phyloP scores from a whole-genome alignment of 2,329 filamentous ascomycete genomes.

The Chrysoporthe deuterocubensis region DNA sequence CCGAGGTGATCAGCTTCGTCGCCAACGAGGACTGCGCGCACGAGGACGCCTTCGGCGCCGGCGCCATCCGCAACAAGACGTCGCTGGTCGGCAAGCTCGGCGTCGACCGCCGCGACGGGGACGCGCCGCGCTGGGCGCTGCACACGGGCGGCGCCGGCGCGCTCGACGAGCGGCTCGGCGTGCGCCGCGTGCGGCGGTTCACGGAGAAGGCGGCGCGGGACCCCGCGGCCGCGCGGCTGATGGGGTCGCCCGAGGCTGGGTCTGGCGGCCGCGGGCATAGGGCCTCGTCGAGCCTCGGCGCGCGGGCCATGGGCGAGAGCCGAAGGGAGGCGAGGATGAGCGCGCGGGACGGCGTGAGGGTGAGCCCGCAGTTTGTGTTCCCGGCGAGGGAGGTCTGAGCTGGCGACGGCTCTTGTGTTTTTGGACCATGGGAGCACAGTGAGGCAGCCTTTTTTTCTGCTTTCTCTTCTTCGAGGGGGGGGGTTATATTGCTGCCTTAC shows the following conservation, averaged over 20 bases:
- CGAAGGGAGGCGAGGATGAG: conserved; percentile 37
- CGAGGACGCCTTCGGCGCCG: conserved; percentile 71
- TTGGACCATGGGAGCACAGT: no score
- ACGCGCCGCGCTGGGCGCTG: conserved; percentile 58
- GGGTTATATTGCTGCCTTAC: not conserved
- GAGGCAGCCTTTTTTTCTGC: not conserved
- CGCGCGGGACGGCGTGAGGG: conserved; percentile 16
- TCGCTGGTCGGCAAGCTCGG: conserved; percentile 74
- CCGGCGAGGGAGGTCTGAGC: conserved; percentile 6
- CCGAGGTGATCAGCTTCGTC: conserved; percentile 78
- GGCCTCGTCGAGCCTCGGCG: conserved; percentile 14
- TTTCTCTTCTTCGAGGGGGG: no score
- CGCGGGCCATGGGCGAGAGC: conserved; percentile 30
- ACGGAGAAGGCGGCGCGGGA: conserved; percentile 44
- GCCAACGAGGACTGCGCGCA: conserved; percentile 72
- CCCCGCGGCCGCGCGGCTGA: conserved; percentile 31
- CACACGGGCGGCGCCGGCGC: conserved; percentile 43
- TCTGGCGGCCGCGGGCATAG: not conserved
- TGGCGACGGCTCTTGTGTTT: not conserved
- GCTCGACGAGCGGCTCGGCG: conserved; percentile 46
- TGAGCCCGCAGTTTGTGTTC: conserved; percentile 27
- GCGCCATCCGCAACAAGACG: conserved; percentile 62
- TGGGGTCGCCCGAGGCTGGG: conserved; percentile 20
- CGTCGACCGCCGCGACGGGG: conserved; percentile 49
- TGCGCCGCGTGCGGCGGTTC: conserved; percentile 49